These are phyloP conservation scores for Xylaria nigripes DNA, from an alignment of 495 filamentous ascomycete genomes.

Conservation along the genomic window DNA sequence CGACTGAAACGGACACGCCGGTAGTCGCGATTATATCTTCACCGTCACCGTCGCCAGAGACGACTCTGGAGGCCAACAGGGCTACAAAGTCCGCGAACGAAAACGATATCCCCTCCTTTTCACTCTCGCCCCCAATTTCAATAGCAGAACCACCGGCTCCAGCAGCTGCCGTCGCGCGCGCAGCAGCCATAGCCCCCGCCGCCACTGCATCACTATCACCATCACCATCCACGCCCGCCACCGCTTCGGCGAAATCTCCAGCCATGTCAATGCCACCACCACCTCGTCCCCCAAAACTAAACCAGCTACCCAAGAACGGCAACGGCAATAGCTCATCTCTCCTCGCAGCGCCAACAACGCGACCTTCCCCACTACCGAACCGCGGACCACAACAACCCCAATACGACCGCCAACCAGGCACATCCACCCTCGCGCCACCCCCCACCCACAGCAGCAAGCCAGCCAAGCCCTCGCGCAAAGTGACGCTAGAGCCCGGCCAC, in stretches of 20 bases:
- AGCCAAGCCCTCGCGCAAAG: slow-evolving; percentile 44
- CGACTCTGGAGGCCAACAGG: slow-evolving; percentile 34
- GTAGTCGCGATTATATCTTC: not conserved
- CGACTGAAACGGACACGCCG: not conserved
- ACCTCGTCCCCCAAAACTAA: slow-evolving; percentile 19
- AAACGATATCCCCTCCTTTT: slow-evolving; percentile 32
- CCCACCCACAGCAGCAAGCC: slow-evolving; percentile 41
- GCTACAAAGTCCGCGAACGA: slow-evolving; percentile 4
- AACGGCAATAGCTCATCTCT: slow-evolving; percentile 13
- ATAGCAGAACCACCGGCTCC: slow-evolving; percentile 30
- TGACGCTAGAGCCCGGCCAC: slow-evolving; percentile 75
- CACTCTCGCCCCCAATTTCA: slow-evolving; percentile 25
- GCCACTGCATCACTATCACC: not conserved
- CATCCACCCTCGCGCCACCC: slow-evolving; percentile 35
- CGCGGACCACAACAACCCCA: slow-evolving; percentile 17
- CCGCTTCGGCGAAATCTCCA: not conserved
- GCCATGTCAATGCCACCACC: slow-evolving; percentile 16
- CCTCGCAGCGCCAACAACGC: slow-evolving; percentile 9
- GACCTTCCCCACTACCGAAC: slow-evolving; percentile 18
- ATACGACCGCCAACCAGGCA: slow-evolving; percentile 30
- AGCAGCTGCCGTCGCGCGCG: slow-evolving; percentile 26
- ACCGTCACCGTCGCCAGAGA: slow-evolving; percentile 18
- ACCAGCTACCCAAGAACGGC: slow-evolving; percentile 11
- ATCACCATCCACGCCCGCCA: slow-evolving; percentile 12
- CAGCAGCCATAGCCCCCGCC: not conserved